These are phyloP conservation scores for Gryganskiella cystojenkinii DNA, from an alignment of 192 early-diverging fungal species.

Conservation along the genomic window DNA sequence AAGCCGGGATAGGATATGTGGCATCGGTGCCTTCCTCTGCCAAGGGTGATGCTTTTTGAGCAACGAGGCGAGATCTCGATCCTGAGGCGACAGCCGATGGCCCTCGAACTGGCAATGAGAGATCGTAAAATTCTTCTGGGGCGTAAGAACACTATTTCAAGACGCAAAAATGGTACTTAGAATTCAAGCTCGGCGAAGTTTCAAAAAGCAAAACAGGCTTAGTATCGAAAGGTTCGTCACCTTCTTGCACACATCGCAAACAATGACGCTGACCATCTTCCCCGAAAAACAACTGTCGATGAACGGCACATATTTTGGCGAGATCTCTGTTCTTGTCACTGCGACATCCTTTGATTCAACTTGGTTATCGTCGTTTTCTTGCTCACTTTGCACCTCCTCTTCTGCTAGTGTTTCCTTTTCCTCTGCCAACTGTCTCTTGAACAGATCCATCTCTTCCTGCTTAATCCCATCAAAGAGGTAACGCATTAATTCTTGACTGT, in stretches of 20 bases:
- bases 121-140: slow-evolving; percentile 72
- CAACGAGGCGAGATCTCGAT: slow-evolving; percentile 18
- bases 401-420: slow-evolving; percentile 2
- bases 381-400: not conserved
- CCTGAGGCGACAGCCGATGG: slow-evolving; percentile 3
- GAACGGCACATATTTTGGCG: slow-evolving; percentile 54
- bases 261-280: slow-evolving; percentile 71
- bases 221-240: no score
- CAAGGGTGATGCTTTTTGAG: slow-evolving; percentile 1
- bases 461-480: slow-evolving; percentile 69
- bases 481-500: slow-evolving; percentile 76
- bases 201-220: not conserved
- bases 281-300: slow-evolving; percentile 78
- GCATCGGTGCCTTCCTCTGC: not conserved
- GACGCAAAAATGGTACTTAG: not conserved
- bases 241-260: slow-evolving; percentile 73
- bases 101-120: slow-evolving; percentile 64
- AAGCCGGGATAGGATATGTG: slow-evolving; percentile 9
- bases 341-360: not conserved
- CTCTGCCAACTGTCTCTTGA: slow-evolving; percentile 36
- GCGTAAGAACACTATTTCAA: slow-evolving; percentile 58
- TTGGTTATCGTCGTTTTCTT: not conserved
- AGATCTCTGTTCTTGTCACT: not conserved
- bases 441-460: slow-evolving; percentile 61
- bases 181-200: not conserved